Evolutionary conservation across 305 asterid genomes (phyloP), one percentile per base, ranked within the genome.

Genomic region (Salvia sclarea): DNA sequence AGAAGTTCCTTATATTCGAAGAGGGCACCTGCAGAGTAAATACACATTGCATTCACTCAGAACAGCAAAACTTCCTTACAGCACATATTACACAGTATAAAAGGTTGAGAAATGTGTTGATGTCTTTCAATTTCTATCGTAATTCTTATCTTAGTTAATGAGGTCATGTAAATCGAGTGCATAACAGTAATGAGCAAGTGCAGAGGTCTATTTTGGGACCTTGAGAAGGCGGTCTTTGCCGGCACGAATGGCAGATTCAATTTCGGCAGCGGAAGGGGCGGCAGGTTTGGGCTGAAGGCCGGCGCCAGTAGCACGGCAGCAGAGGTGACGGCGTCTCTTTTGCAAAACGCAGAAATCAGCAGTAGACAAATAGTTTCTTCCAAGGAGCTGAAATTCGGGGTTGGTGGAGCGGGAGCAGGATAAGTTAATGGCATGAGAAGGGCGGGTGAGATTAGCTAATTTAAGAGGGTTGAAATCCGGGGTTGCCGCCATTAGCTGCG

Each of bases 1-100:
- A 66, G 83, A 94, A 94, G 76, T 94, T 94, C 85, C 99, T 86
- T 53, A 91, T 86, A 63, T 85, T 94, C 18, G 85, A 70, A 63
- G 80, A 81, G 0, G 96, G 98, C 69, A 91, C 98, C 98, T 92
- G 78, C 69, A 68, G 24, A 33, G 22, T 40, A 11, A 72, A 70
- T 18, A 59, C 63, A 61, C 48, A 21, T 66, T 54, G 31, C 71
- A 60, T 56, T 74, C 76, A 57, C 33, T 61, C 48, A 59, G 53
- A 45, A 66, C 18, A 65, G 16, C 8, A 35, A 17, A 70, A 25
- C 60, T n/a, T 61, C 38, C 52, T 64, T 62, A n/a, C 54, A 64
- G 43, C 37, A 68, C 37, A 44, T 37, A 45, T 11, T 43, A 8
- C 68, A 38, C 5, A 52, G 64, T n/a, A 61, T 37, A 17, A 52